Evolutionary conservation across 306 rosid genomes (phyloP), one percentile per base, ranked within the genome.

Genomic region (Ceratonia siliqua): DNA sequence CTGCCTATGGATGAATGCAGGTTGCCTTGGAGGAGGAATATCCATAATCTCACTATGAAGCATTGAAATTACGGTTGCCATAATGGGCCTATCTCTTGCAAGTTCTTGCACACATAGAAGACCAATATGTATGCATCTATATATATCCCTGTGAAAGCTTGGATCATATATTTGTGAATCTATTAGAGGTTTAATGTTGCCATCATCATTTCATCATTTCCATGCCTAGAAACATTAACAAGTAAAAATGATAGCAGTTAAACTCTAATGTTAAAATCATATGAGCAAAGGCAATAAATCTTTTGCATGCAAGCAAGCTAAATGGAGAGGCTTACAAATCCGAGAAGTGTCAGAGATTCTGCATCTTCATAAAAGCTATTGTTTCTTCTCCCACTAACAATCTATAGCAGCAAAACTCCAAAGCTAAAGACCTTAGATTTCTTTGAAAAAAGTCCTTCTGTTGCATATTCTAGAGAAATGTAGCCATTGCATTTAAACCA

Each of bases 61-160:
- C 76, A 83, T 79, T 1, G 39, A 66, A 42, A 62, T n/a, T 0
- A 79, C 59, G 2, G 66, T 64, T 0, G 82, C 52, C 76, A 71
- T 43, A 5, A 2, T 55, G 1, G 82, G 82, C 12, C 84, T 65
- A 0, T 79, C 79, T 52, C 32, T 76, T 11, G 79, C 65, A 13
- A 50, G 3, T 43, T 83, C 84, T 66, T 83, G 84, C 17, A 58
- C 73, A 52, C 79, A 75, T 0, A 79, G 1, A 11, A 79, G 55
- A 8, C 84, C 87, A 0, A 84, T 73, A 14, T 80, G 68, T 36
- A 53, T 54, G 82, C 84, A 80, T 22, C 80, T 76, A 15, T 67
- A 7, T 3, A 79, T 67, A 1, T 72, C 46, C 3, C 22, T 24
- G 1, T 17, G 1, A 61, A 5, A 4, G 0, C 12, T 7, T 14